These are phyloP conservation scores for Malbranchea zuffiana DNA, from an alignment of 2,329 filamentous ascomycete genomes.

Conservation along the genomic window DNA sequence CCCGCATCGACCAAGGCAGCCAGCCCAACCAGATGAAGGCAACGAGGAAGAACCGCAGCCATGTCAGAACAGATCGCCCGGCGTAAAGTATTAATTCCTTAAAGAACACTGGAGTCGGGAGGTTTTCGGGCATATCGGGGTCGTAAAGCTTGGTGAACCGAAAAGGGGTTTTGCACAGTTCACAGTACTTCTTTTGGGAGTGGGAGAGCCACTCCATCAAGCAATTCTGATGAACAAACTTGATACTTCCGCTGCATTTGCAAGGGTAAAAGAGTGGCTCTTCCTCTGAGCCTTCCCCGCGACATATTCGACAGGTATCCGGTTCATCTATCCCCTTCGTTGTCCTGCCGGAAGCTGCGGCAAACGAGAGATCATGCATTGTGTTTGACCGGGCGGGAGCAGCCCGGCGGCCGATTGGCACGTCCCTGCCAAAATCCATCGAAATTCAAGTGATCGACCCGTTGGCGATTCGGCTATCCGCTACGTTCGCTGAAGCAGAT, in stretches of 20 bases:
- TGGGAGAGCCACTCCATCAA: constrained; percentile 98
- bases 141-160: constrained; percentile 97
- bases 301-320: constrained; percentile 94
- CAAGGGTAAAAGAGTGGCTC: constrained; percentile 95
- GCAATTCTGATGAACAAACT: constrained; percentile 95
- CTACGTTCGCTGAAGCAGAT: too few relatives aligned
- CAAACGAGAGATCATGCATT: constrained; percentile 48
- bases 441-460: too few relatives aligned
- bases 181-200: constrained; percentile 98
- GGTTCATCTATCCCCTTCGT: constrained; percentile 41
- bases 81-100: constrained; percentile 66
- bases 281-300: constrained; percentile 68
- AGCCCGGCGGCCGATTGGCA: neutral
- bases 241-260: constrained; percentile 98
- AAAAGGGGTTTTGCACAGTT: constrained; percentile 96
- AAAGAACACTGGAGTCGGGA: constrained; percentile 72
- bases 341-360: constrained; percentile 31
- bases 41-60: constrained; percentile 69
- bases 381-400: constrained; percentile 25
- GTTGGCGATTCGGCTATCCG: too few relatives aligned
- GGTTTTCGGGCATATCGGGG: constrained; percentile 75
- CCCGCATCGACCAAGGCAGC: constrained; percentile 82
- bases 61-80: constrained; percentile 59
- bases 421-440: neutral
- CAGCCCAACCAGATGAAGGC: constrained; percentile 77